Base-by-base conservation (phyloP, 306 rosid genomes). In the Potentilla sterilis region DNA sequence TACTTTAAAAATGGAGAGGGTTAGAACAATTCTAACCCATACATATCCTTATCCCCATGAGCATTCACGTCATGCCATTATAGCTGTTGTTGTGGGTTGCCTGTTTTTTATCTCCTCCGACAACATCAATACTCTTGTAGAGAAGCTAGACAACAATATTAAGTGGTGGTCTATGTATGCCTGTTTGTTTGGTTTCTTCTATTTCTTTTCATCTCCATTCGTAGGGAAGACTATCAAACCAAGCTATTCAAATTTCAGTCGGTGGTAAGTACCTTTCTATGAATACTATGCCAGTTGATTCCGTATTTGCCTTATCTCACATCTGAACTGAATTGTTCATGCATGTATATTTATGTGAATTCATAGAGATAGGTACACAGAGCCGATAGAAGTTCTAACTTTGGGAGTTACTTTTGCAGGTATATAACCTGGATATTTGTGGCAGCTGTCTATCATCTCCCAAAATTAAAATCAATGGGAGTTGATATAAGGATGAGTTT, bases 121-220 rank as follows among this genome's bases (percentile, higher is more conserved):
- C 86, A 95, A 95, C 84, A 89, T 92, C 72, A 93, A 90, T 40
- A 92, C 92, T 54, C 97, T 92, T 54, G 84, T 95, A 68, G 99
- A 95, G 66, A 95, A 95, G 84, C 83, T 95, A 82, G 99, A 95
- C 84, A 93, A 84, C 76, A 95, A 92, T 86, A 62, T 92, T 76
- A 95, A 95, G 80, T 95, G 97, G 98, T 95, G 97, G 99, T 90
- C 97, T 74, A 95, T 95, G 89, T 92, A 92, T 85, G 89, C 81
- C 67, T 95, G 97, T 69, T 78, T 95, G 81, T 76, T 92, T 76
- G 96, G 97, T 44, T 92, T 95, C 89, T 95, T 95, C 84, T 95
- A 95, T 88, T 95, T 95, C 91, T 95, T 95, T 85, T 92, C 99
- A 4, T 92, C 99, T 8, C 99, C 99, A 52, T 95, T 95, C 87